These are phyloP conservation scores for Candolleomyces eurysporus DNA, from an alignment of 768 basidiomycete genomes.

Conservation along the genomic window DNA sequence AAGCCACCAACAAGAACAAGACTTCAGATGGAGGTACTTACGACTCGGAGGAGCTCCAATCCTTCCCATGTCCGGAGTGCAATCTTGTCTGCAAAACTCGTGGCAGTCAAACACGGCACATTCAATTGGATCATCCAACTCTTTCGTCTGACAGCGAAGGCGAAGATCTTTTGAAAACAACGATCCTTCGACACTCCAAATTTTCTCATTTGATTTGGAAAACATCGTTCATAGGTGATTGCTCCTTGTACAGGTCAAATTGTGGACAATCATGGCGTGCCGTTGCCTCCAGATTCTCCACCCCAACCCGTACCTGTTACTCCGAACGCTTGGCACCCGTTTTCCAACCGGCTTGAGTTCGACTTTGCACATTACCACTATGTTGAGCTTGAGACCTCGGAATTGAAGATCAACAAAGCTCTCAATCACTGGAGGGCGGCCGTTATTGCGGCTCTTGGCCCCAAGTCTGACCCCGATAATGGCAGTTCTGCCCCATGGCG, in stretches of 20 bases:
- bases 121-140: background rate
- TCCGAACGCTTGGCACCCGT: constrained; percentile 7
- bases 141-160: background rate
- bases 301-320: background rate
- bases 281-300: background rate
- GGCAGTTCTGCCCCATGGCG: constrained; percentile 6
- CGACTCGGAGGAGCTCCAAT: background rate
- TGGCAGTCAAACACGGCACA: background rate
- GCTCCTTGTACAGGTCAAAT: background rate
- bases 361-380: constrained; percentile 22
- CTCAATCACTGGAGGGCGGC: constrained; percentile 19
- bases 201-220: background rate
- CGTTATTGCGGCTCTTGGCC: constrained; percentile 3
- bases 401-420: constrained; percentile 12
- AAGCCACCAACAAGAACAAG: background rate
- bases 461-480: background rate
- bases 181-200: background rate
- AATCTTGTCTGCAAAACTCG: background rate
- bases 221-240: too few species aligned
- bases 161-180: background rate
- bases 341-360: constrained; percentile 14
- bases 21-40: background rate
- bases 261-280: background rate
- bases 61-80: background rate
- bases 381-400: constrained; percentile 16